These are phyloP conservation scores for Albizia julibrissin DNA, from an alignment of 306 rosid genomes.

Conservation along the genomic window DNA sequence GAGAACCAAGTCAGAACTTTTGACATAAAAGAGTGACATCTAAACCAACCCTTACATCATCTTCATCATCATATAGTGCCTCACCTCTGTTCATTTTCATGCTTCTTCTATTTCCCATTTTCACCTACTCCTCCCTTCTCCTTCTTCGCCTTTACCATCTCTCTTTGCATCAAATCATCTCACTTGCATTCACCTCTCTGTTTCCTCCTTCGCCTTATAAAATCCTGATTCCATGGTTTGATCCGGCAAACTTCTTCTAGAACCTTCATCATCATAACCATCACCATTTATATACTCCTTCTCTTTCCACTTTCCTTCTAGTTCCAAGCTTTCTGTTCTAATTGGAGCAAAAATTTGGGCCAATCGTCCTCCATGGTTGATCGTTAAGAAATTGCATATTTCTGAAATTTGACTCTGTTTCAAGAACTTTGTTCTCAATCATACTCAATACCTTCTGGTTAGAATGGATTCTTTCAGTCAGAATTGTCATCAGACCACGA, in stretches of 20 bases:
- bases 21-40: conserved; percentile 24
- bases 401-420: conserved; percentile 19
- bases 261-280: not conserved
- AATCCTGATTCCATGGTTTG: conserved; percentile 33
- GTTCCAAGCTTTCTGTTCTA: conserved; percentile 6
- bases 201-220: conserved; percentile 35
- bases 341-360: not conserved
- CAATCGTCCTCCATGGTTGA: not conserved
- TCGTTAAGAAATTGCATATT: conserved; percentile 1
- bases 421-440: not conserved
- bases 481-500: conserved; percentile 40
- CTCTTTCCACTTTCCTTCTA: not conserved
- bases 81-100: conserved; percentile 38
- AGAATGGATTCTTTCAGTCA: conserved; percentile 74
- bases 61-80: conserved; percentile 16
- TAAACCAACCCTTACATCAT: conserved; percentile 42
- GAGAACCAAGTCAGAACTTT: not conserved
- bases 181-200: conserved; percentile 34
- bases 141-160: not conserved
- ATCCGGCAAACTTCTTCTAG: conserved; percentile 21
- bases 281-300: not conserved
- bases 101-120: conserved; percentile 21
- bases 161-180: conserved; percentile 22
- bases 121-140: conserved; percentile 49
- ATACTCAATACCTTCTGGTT: conserved; percentile 5